Conservation (phyloP, 2,329 filamentous ascomycete genomes). For the Colletotrichum sp. region DNA sequence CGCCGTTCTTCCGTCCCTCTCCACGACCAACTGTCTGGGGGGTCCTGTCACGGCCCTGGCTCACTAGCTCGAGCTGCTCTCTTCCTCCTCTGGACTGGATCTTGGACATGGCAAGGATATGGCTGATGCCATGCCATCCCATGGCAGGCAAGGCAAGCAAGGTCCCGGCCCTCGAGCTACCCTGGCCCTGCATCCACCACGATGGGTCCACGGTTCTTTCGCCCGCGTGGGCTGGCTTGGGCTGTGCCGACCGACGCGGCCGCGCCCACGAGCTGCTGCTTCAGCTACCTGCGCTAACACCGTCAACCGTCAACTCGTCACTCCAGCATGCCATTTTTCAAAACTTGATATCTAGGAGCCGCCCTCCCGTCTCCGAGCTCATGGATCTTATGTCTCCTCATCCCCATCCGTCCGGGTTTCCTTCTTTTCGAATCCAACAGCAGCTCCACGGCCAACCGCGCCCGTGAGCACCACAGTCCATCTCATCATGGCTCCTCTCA, state of each 20-base stretch:
- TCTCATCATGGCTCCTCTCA: conserved; percentile 11
- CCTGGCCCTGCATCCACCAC: background rate
- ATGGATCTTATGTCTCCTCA: background rate
- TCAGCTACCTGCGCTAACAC: background rate
- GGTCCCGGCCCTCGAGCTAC: background rate
- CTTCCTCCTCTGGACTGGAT: background rate
- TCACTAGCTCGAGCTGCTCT: background rate
- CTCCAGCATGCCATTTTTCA: background rate
- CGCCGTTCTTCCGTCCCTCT: background rate
- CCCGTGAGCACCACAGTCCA: conserved; percentile 1
- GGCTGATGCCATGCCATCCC: conserved; percentile 10
- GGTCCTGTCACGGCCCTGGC: background rate
- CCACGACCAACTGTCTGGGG: conserved; percentile 8
- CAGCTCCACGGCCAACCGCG: background rate
- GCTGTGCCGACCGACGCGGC: conserved; percentile 1
- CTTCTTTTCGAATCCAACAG: conserved; percentile 1
- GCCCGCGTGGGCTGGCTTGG: conserved; percentile 2
- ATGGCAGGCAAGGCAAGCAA: background rate
- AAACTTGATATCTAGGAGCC: conserved; percentile 9
- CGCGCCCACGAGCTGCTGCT: background rate
- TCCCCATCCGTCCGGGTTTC: conserved; percentile 7
- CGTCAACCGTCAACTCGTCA: background rate
- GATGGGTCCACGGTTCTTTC: conserved; percentile 3
- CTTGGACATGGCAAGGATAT: background rate
- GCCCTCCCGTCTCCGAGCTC: background rate